Evolutionary conservation across 129 eudicot genomes (phyloP), one percentile per base, ranked within the genome.

Genomic region (Artemisia annua): DNA sequence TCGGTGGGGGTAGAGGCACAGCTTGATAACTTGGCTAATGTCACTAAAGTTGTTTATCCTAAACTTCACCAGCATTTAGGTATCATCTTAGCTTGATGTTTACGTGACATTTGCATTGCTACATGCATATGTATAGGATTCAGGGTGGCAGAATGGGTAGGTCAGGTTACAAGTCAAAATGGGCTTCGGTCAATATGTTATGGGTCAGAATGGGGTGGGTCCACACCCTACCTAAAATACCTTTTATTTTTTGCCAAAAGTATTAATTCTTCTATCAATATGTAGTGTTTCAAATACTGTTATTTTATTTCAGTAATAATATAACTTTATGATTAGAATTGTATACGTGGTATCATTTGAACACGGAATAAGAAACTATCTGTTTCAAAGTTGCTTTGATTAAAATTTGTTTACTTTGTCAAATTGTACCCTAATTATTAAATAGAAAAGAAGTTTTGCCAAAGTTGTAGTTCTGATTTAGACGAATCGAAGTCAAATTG

Each of bases 41-140:
- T 90, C 68, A 90, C 85, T 79, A 88, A 83, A 83, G 78, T 87
- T 75, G 84, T 87, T 74, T 87, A 87, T 79, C 96, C 90, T 48
- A 90, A 90, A 81, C 96, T 90, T 81, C 96, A 90, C 83, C 87
- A 79, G 46, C 96, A 87, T 77, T 79, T 90, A 62, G 96, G 96
- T 90, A 87, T 63, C 48, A 52, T 28, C 19, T 20, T 50, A 44
- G 51, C 52, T 46, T 63, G 11, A 48, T 57, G 54, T 53, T 10
- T 26, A 20, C 11, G 2, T 60, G 17, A n/a, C 0, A 17, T 61
- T 49, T 59, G 67, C 67, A 24, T 62, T 62, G 67, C 67, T 28
- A 62, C 48, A 39, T 39, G 46, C 46, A 39, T 52, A 52, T 15
- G 7, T 52, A 52, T 52, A 52, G 5, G 46, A 39, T 15, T 14